These are phyloP conservation scores for Cutaneotrichosporon dermatis DNA, from an alignment of 1,284 basidiomycete genomes.

Conservation along the genomic window DNA sequence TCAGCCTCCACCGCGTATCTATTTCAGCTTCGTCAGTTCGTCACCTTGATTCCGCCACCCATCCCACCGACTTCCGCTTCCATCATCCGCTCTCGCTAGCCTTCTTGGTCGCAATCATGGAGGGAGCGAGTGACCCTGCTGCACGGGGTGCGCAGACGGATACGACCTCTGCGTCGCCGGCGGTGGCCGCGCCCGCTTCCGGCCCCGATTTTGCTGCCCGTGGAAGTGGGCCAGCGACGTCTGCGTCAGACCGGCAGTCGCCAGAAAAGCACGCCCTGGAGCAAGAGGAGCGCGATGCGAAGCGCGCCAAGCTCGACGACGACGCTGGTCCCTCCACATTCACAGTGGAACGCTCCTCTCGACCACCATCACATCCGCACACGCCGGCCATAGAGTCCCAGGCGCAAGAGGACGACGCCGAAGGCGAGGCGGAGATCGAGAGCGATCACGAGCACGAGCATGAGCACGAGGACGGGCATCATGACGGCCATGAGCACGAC, in stretches of 20 bases:
- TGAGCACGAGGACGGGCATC: background rate
- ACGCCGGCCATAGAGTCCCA: background rate
- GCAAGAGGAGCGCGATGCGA: slow-evolving; percentile 4
- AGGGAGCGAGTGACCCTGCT: no score
- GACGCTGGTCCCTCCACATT: background rate
- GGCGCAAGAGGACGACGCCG: background rate
- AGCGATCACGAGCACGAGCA: background rate
- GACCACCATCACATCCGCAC: background rate
- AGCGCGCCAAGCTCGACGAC: slow-evolving; percentile 4
- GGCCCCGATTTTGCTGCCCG: no score
- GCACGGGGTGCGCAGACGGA: no score
- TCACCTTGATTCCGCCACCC: no score
- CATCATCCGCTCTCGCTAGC: no score
- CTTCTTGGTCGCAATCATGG: no score
- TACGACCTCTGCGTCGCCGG: no score
- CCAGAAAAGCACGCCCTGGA: background rate
- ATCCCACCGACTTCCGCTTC: no score
- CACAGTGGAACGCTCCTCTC: background rate
- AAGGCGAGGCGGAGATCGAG: slow-evolving; percentile 1
- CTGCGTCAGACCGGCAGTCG: background rate
- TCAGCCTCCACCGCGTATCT: no score
- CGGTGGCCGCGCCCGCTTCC: no score
- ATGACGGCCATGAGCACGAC: background rate
- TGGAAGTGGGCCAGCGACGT: background rate
- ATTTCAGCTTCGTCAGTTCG: no score